Base-by-base conservation (phyloP, 2,329 filamentous ascomycete genomes). In the Scedosporium apiospermum region DNA sequence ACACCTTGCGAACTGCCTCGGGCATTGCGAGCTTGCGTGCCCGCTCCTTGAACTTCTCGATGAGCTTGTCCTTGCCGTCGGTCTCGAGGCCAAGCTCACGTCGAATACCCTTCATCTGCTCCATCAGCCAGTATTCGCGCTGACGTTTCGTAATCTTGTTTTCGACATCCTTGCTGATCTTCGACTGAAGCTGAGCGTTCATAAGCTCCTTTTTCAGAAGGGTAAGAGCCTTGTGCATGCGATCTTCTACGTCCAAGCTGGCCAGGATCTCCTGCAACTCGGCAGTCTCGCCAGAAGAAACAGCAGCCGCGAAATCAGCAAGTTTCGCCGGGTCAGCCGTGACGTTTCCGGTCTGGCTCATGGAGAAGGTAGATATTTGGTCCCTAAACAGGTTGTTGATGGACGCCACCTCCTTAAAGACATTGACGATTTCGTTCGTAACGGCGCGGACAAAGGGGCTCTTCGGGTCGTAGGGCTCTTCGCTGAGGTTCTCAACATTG, bases 41-140 rank as follows among this genome's bases (percentile, higher is more conserved):
- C 80, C 96, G 97, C 71, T 97, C 93, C 76, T 91, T 95, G 80
- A 99, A 99, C 73, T 90, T 96, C 74, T 98, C 95, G 1, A 99
- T 90, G 12, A 99, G 82, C 77, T 98, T 98, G 71, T 99, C 95
- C 76, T 98, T 99, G 66, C 96, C 95, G 71, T 99, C 95, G 5
- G 91, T 96, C 73, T 99, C 96, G 61, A 99, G 91, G 23, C 96
- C 95, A 58, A 99, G 85, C 75, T 99, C 95, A 64, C 95, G 85
- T 64, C 91, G 89, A 71, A 99, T 99, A 27, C 93, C 95, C 80
- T 98, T 98, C 93, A 99, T 96, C 74, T 99, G 96, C 76, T 99
- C 95, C 91, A 96, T 96, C 57, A 99, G 80, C 90, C 92, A 98
- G 77, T 98, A 99, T 72, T 99, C 95, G 61, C 95, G 87, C 74